phyloP scores from a whole-genome alignment of 306 rosid species.

The Argentina anserina region DNA sequence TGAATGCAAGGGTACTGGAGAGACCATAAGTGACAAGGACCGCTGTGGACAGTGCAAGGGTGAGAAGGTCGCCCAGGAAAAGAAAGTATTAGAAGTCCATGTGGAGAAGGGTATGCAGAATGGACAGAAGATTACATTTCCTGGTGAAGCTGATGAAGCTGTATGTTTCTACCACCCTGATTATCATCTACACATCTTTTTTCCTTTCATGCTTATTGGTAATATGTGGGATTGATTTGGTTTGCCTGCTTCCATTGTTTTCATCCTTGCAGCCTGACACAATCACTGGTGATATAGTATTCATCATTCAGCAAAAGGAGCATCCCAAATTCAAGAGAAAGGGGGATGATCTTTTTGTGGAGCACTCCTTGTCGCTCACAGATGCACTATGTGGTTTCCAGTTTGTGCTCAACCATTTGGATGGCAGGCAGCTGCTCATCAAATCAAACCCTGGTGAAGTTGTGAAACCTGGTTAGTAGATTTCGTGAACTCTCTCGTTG shows the following conservation, averaged over 20 bases:
- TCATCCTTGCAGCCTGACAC: conserved; percentile 66
- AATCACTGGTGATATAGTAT: conserved; percentile 71
- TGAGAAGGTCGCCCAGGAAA: conserved; percentile 74
- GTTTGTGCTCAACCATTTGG: conserved; percentile 59
- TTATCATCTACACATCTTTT: too few relatives aligned
- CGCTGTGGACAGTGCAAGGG: conserved; percentile 78
- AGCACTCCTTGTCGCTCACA: conserved; percentile 62
- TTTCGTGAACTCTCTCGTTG: not conserved
- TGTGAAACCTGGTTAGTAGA: conserved; percentile 58
- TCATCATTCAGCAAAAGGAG: conserved; percentile 71
- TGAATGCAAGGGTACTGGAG: conserved; percentile 91
- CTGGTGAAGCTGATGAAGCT: conserved; percentile 90
- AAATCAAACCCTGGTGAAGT: conserved; percentile 69
- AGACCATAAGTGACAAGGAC: conserved; percentile 66
- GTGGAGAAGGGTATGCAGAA: conserved; percentile 95
- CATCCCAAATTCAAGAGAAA: conserved; percentile 74
- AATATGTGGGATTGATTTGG: conserved; percentile 11
- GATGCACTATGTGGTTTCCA: conserved; percentile 79
- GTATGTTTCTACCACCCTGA: conserved; percentile 22
- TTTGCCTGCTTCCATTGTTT: not conserved
- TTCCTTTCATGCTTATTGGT: not conserved
- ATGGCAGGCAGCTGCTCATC: conserved; percentile 56
- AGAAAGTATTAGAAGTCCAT: conserved; percentile 69
- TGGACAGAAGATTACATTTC: conserved; percentile 82
- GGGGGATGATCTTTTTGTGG: conserved; percentile 68